phyloP scores from a whole-genome alignment of 1,139 yeast genomes.

The Saccharomyces hybrid region DNA sequence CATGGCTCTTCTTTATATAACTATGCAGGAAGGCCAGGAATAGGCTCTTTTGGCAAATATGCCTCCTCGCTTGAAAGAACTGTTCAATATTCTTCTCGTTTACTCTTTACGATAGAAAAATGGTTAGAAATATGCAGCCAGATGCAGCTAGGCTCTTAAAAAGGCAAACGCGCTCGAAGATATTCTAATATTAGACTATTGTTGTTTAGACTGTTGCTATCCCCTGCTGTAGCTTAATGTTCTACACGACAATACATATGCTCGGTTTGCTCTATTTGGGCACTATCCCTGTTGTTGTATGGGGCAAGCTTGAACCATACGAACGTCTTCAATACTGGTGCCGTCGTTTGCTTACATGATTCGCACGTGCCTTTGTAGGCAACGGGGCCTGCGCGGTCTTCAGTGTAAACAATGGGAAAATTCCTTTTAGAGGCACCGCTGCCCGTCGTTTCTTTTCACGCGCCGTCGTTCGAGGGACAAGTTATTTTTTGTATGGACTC shows the following conservation, averaged over 20 bases:
- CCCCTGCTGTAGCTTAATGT: neutral
- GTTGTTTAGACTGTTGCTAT: neutral
- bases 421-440: neutral
- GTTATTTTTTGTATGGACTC: neutral
- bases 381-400: neutral
- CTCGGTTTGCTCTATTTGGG: neutral
- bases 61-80: neutral
- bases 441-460: neutral
- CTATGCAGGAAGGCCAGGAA: too few relatives aligned
- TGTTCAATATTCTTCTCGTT: neutral
- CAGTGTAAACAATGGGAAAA: neutral
- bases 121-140: too few relatives aligned
- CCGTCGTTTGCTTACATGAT: slow-evolving; percentile 1
- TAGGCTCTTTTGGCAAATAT: too few relatives aligned
- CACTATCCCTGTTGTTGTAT: neutral
- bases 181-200: neutral
- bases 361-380: neutral
- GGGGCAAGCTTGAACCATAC: neutral
- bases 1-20: too few relatives aligned
- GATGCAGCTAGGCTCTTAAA: too few relatives aligned
- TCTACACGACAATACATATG: neutral
- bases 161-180: neutral
- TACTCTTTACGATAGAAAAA: neutral
- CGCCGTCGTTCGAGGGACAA: neutral
- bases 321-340: neutral